phyloP scores from a whole-genome alignment of 352 stramenopile genomes.

The Phytophthora macrochlamydospora region DNA sequence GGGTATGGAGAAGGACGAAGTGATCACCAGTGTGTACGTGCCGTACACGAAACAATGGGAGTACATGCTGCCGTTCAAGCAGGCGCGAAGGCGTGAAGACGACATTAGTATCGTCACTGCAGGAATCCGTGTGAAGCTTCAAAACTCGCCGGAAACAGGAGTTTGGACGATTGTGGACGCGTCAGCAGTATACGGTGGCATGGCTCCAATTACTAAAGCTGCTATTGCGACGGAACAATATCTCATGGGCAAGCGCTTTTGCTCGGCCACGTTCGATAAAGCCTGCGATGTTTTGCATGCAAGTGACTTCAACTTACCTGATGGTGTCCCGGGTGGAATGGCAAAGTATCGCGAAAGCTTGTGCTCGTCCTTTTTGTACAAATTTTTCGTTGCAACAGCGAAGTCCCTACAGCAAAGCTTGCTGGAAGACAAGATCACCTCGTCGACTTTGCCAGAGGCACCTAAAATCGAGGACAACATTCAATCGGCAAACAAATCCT shows the following conservation, averaged over 20 bases:
- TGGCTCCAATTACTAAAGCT: constrained; percentile 73
- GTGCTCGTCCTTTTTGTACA: constrained; percentile 95
- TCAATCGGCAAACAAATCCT: constrained; percentile 60
- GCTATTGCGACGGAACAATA: constrained; percentile 59
- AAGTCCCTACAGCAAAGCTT: constrained; percentile 60
- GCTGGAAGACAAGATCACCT: constrained; percentile 9
- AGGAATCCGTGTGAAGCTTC: constrained; percentile 90
- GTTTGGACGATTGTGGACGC: constrained; percentile 75
- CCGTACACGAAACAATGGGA: constrained; percentile 89
- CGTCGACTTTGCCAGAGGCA: constrained; percentile 21
- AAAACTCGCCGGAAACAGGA: constrained; percentile 60
- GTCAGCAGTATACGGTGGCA: constrained; percentile 69
- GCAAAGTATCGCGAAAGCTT: constrained; percentile 94
- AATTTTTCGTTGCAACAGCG: constrained; percentile 90
- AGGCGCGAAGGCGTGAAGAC: constrained; percentile 94
- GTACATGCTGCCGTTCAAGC: constrained; percentile 96
- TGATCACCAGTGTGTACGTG: constrained; percentile 93
- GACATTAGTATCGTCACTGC: constrained; percentile 98
- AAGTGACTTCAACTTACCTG: constrained; percentile 91
- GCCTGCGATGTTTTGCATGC: constrained; percentile 83
- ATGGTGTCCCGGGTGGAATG: constrained; percentile 93
- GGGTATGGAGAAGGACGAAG: constrained; percentile 85
- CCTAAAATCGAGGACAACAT: constrained; percentile 44
- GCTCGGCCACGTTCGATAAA: constrained; percentile 75
- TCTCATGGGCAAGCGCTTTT: constrained; percentile 86